Base-by-base conservation (phyloP, 352 stramenopile species). In the Phytophthora cajani region DNA sequence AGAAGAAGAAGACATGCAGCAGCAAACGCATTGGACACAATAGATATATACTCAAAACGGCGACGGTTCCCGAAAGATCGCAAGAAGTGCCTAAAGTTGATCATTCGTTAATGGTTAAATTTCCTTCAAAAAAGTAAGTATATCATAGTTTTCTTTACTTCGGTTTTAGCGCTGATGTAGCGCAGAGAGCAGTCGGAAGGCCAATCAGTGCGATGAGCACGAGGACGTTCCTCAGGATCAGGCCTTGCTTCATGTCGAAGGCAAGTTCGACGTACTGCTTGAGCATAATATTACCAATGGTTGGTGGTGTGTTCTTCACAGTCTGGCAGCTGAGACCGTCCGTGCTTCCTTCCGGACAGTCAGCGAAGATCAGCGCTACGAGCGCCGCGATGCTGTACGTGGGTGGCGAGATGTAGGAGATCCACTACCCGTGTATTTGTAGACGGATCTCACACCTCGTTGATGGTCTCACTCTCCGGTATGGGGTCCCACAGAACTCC, bases 31-130 rank as follows among this genome's bases (percentile, higher is more conserved):
- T 66, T 56, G 0, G 33, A 60, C 58, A 58, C 19, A 58, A 32
- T 63, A 32, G 32, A 69, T 51, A 58, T 19, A n/a, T 16, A 44
- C 44, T 67, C 30, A 19, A 44, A 36, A 42, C 30, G 5, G 69
- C 68, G 72, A 74, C 67, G 56, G 62, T 75, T 80, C 69, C 33
- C 8, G 49, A 68, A 67, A 67, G 58, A 74, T 66, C 25, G 49
- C n/a, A 25, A 19, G 16, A 54, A 40, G 52, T 36, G 30, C 30
- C 8, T 11, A 36, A 36, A 36, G 30, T 36, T 36, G 30, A 36
- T 30, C 27, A 30, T 7, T 30, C 2, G 27, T 30, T 30, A 30
- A 30, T 30, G 27, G 27, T 30, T 30, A 30, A 30, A 30, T 30
- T 30, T 30, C 25, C 25, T 5, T 30, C 25, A 30, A 30, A 30